These are phyloP conservation scores for Nemania abortiva DNA, from an alignment of 2,329 filamentous ascomycete genomes.

Conservation along the genomic window DNA sequence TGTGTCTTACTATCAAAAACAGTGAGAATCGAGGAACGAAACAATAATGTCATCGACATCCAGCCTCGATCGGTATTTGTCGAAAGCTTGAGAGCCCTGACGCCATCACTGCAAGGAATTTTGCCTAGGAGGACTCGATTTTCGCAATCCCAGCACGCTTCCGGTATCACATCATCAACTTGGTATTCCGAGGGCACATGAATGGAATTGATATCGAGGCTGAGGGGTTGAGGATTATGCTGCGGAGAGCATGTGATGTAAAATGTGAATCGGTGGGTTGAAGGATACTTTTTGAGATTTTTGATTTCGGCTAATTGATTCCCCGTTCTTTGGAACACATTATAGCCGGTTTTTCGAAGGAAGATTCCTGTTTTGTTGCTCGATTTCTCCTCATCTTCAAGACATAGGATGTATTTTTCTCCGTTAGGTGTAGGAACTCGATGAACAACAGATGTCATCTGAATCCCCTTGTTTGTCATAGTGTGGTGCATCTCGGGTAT, in stretches of 20 bases:
- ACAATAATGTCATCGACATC: not conserved
- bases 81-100: not conserved
- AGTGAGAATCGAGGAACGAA: not conserved
- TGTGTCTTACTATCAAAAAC: not conserved
- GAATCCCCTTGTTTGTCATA: not conserved
- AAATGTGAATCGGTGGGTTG: not conserved
- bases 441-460: not conserved
- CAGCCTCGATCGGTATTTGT: not conserved
- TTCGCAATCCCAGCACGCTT: not conserved
- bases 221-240: not conserved
- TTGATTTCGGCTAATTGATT: not conserved
- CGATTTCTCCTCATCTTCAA: not conserved
- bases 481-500: constrained; percentile 14
- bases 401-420: not conserved
- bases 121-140: not conserved
- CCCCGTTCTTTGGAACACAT: not conserved
- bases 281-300: not conserved
- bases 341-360: not conserved
- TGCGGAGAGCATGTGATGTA: not conserved
- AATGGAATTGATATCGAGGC: not conserved
- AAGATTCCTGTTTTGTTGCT: not conserved
- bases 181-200: not conserved
- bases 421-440: not conserved
- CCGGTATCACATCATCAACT: not conserved
- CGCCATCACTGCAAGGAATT: not conserved